Conservation (phyloP, 768 basidiomycete species). For the Hygrocybe punicea region DNA sequence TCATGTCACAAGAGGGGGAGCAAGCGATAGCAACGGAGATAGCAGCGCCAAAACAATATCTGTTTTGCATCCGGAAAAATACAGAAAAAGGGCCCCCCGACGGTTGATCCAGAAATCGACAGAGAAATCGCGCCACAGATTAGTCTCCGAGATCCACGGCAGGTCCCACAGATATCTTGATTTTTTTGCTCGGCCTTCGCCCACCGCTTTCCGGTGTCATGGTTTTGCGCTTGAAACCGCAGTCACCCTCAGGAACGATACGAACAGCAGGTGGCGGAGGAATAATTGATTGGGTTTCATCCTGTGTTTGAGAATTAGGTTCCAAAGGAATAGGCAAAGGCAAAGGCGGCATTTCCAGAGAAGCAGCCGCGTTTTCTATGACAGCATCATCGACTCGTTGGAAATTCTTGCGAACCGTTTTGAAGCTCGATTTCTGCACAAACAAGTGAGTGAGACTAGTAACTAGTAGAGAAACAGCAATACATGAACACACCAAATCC, state of each 20-base stretch:
- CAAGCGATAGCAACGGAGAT: too few relatives aligned
- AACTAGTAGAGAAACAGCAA: not conserved
- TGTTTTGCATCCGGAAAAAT: not conserved
- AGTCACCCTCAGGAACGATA: not conserved
- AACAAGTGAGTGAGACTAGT: constrained; percentile 6
- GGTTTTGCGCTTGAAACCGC: constrained; percentile 18
- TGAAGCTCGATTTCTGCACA: constrained; percentile 11
- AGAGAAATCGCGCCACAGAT: not conserved
- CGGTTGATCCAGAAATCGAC: not conserved
- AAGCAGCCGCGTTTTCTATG: constrained; percentile 1
- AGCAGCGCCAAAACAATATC: too few relatives aligned
- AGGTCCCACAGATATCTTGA: constrained; percentile 68
- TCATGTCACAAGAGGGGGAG: too few relatives aligned
- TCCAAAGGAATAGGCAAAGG: constrained; percentile 5
- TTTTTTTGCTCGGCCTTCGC: constrained; percentile 48
- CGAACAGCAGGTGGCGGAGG: not conserved
- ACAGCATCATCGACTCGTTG: not conserved
- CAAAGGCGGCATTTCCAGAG: constrained; percentile 3
- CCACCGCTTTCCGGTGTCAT: constrained; percentile 27
- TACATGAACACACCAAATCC: constrained; percentile 45
- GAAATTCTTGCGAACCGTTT: constrained; percentile 7
- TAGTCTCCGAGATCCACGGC: constrained; percentile 76
- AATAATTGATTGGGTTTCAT: constrained; percentile 32
- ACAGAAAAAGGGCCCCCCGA: not conserved
- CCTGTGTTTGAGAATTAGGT: constrained; percentile 38